A percentile compares a stretch with the other conserved stretches of the same genome.
Evolutionary conservation across 768 basidiomycete species (phyloP).

Genomic region (Holtermannia corniformis): DNA sequence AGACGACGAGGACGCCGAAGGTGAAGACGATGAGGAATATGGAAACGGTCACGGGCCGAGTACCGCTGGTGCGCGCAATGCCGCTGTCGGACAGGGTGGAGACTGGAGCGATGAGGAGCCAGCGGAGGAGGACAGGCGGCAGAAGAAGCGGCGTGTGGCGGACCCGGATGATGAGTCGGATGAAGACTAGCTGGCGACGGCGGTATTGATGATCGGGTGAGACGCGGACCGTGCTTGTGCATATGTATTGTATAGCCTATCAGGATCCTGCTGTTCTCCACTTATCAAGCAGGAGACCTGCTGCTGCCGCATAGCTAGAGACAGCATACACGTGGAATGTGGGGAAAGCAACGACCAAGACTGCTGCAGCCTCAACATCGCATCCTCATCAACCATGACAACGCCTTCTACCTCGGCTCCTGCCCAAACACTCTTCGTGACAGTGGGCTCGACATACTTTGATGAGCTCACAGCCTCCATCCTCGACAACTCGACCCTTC

Average conservation of each 20-base stretch:
- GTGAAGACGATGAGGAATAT: slow-evolving; percentile 86
- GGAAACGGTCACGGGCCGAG: neutral
- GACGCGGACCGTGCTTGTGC: no score
- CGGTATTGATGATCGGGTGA: slow-evolving; percentile 15
- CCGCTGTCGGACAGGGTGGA: slow-evolving; percentile 47
- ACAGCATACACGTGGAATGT: no score
- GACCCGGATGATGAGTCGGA: slow-evolving; percentile 80
- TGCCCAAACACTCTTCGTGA: slow-evolving; percentile 73
- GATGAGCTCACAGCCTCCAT: slow-evolving; percentile 58
- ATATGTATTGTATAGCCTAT: no score
- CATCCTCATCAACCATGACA: no score
- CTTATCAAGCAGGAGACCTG: no score
- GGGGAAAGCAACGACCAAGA: no score
- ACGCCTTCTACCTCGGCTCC: no score
- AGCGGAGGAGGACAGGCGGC: slow-evolving; percentile 55
- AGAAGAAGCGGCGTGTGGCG: slow-evolving; percentile 55
- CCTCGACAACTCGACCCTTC: slow-evolving; percentile 53
- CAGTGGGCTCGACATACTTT: slow-evolving; percentile 84
- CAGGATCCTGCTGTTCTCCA: no score
- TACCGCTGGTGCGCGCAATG: neutral
- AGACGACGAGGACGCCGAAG: slow-evolving; percentile 73
- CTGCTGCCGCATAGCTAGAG: no score
- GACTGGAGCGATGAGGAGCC: slow-evolving; percentile 77
- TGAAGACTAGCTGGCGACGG: slow-evolving; percentile 47
- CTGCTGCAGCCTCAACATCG: no score